These are phyloP conservation scores for Dactylellina drechsleri DNA, from an alignment of 2,329 filamentous ascomycete genomes.

Conservation along the genomic window DNA sequence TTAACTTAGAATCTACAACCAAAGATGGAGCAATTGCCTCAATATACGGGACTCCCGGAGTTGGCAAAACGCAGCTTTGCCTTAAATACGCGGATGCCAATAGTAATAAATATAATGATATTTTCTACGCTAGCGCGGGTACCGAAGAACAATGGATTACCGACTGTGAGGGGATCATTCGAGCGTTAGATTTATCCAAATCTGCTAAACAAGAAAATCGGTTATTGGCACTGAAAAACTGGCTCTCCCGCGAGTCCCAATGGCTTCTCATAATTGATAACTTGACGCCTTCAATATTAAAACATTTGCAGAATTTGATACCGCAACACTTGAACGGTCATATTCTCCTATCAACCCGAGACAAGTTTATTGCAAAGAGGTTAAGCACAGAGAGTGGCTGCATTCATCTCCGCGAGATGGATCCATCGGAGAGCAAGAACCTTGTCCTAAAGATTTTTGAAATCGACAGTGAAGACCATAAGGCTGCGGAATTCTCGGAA, in stretches of 20 bases:
- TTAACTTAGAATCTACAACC: neutral
- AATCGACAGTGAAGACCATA: neutral
- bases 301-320: neutral
- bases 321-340: constrained; percentile 9
- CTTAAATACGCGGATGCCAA: constrained; percentile 16
- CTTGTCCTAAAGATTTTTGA: constrained; percentile 4
- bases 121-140: constrained; percentile 6
- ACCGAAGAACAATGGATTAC: constrained; percentile 18
- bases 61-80: constrained; percentile 24
- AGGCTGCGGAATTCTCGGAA: neutral
- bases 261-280: constrained; percentile 29
- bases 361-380: constrained; percentile 11
- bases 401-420: constrained; percentile 20
- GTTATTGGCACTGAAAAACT: constrained; percentile 2
- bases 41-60: constrained; percentile 18
- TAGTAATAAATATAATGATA: constrained; percentile 9
- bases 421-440: constrained; percentile 15
- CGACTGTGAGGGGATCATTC: constrained; percentile 14
- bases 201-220: neutral
- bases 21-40: constrained; percentile 3
- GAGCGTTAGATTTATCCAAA: neutral
- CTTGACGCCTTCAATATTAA: neutral
- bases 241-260: neutral
- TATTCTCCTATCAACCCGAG: constrained; percentile 16
- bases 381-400: constrained; percentile 5